Evolutionary conservation across 83 land plant genomes (phyloP), one percentile per base, ranked within the genome.

Genomic region (Isoetes engelmannii): DNA sequence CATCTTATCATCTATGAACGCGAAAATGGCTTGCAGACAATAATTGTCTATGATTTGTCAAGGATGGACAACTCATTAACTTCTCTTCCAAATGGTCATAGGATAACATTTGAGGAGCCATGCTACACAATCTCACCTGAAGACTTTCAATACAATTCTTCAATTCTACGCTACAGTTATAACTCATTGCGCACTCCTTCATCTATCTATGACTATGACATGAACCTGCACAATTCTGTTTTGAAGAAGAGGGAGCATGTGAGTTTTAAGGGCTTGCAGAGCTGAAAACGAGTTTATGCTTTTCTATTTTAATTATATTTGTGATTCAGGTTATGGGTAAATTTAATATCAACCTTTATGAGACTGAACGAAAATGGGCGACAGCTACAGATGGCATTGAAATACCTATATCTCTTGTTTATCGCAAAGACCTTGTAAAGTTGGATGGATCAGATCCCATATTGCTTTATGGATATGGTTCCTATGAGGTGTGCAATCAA

Each of bases 401-500:
- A 19, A 65, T 95, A 50, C 99, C 99, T 18, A 80, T 95, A 47
- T 91, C 97, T 47, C 71, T 95, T 55, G 80, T 91, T 41, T 95
- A 88, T 49, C 75, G 81, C 21, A 95, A 91, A 77, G 75, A 95
- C 80, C 68, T 85, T 61, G 99, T 88, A 56, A 88, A 85, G 78
- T 85, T 95, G 72, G 94, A 95, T 77, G 99, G 99, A 12, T 76
- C 99, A 59, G 94, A 91, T 77, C 99, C 99, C n/a, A 48, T 91
- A 59, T 77, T 95, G 45, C 87, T 95, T 6, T 95, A 92, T 76
- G 99, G 99, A 41, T 95, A 95, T 84, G 99, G 99, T 71, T 95
- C 99, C 3, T 95, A 95, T 80, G 97, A 95, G 99, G 99, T 95
- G 85, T n/a, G n/a, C n/a, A n/a, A n/a, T n/a, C n/a, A n/a, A n/a